Conservation (phyloP, 352 stramenopile genomes). For the Pythium guiyangense region DNA sequence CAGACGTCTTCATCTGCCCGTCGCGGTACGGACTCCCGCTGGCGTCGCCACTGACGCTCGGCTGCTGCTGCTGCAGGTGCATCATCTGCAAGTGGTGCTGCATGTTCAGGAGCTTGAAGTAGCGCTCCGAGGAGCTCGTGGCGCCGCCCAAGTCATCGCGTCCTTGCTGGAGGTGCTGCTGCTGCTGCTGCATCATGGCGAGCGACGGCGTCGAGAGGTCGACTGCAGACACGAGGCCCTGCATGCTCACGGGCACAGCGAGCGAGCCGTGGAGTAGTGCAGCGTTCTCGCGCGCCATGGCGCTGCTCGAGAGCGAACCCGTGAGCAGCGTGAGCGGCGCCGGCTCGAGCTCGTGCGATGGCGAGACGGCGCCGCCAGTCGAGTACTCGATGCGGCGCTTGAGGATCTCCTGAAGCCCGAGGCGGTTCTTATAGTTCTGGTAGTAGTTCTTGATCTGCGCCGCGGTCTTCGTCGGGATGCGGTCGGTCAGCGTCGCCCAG, state of each 20-base stretch:
- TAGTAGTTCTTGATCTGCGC: slow-evolving; percentile 93
- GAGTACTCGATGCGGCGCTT: slow-evolving; percentile 68
- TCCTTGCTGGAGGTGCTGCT: slow-evolving; percentile 33
- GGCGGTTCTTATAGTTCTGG: slow-evolving; percentile 91
- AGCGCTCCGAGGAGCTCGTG: slow-evolving; percentile 59
- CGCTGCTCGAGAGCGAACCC: not conserved
- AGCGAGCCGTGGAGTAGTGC: slow-evolving; percentile 1
- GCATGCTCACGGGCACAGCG: slow-evolving; percentile 7
- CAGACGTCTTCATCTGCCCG: slow-evolving; percentile 30
- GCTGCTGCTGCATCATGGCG: slow-evolving; percentile 28
- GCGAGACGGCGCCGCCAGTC: slow-evolving; percentile 1
- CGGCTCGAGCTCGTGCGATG: slow-evolving; percentile 13
- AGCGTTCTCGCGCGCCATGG: slow-evolving; percentile 1
- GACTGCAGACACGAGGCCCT: slow-evolving; percentile 2
- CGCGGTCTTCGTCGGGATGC: slow-evolving; percentile 86
- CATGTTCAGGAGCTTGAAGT: slow-evolving; percentile 83
- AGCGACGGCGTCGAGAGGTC: slow-evolving; percentile 18
- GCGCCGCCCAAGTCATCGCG: slow-evolving; percentile 38
- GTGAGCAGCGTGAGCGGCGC: slow-evolving; percentile 2
- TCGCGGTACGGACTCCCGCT: slow-evolving; percentile 47
- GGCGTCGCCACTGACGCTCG: slow-evolving; percentile 25
- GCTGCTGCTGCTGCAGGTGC: slow-evolving; percentile 82
- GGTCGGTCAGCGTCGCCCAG: slow-evolving; percentile 82
- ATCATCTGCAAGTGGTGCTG: slow-evolving; percentile 86
- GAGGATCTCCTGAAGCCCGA: slow-evolving; percentile 85